Evolutionary conservation across 495 filamentous ascomycete species (phyloP).

Genomic region (Chaetomidium leptoderma): DNA sequence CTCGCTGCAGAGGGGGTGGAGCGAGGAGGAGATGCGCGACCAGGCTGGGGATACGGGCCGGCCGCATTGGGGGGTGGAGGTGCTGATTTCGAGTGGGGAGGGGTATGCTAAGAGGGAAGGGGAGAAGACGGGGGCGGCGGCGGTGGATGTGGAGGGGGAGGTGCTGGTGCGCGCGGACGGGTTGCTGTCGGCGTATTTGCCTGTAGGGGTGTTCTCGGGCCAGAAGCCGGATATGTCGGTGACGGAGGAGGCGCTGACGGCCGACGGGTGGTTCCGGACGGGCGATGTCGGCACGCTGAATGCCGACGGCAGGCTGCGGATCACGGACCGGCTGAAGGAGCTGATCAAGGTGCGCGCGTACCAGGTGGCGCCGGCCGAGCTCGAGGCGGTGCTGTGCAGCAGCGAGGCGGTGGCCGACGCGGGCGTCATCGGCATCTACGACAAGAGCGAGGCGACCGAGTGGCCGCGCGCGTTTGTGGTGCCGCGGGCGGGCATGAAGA

Average conservation of each 20-base stretch:
- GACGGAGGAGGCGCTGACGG: constrained; percentile 57
- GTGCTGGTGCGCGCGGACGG: constrained; percentile 54
- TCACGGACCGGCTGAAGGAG: constrained; percentile 74
- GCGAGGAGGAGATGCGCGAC: constrained; percentile 54
- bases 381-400: constrained; percentile 59
- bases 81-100: constrained; percentile 55
- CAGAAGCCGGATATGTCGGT: constrained; percentile 36
- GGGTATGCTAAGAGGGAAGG: constrained; percentile 10
- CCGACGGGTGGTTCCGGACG: constrained; percentile 59
- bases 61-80: constrained; percentile 48
- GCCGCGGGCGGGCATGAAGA: constrained; percentile 38
- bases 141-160: constrained; percentile 54
- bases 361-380: constrained; percentile 64
- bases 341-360: constrained; percentile 74
- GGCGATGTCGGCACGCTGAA: constrained; percentile 62
- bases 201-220: constrained; percentile 24
- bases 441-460: constrained; percentile 49
- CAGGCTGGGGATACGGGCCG: constrained; percentile 56
- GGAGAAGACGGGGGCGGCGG: constrained; percentile 41
- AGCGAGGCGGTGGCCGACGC: constrained; percentile 56
- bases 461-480: constrained; percentile 31
- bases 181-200: constrained; percentile 54
- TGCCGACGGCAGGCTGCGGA: constrained; percentile 57
- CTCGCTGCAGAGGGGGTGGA: constrained; percentile 51
- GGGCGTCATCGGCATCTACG: constrained; percentile 64